phyloP scores from a whole-genome alignment of 148 eudicot species.

The Rhododendron griersonianum region DNA sequence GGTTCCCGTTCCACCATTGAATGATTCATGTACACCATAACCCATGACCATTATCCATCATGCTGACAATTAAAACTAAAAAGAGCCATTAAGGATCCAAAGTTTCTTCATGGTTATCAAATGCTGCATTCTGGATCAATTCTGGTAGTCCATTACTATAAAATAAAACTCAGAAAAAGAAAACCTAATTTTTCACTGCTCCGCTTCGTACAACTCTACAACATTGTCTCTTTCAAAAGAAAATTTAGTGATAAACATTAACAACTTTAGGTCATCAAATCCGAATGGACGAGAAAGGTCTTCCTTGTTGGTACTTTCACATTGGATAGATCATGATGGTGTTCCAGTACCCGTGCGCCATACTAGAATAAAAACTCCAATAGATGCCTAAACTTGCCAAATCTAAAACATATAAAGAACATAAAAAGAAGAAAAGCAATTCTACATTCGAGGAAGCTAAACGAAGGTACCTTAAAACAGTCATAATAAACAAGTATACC shows the following conservation, averaged over 20 bases:
- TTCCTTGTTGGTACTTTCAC: not conserved
- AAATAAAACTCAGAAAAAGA: not conserved
- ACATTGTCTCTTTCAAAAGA: not conserved
- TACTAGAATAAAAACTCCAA: not conserved
- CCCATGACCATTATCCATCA: not conserved
- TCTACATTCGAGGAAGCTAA: not conserved
- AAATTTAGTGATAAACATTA: not conserved
- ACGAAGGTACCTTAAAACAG: not conserved
- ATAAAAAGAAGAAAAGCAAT: not conserved
- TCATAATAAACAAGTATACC: conserved; percentile 34
- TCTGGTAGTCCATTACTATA: not conserved
- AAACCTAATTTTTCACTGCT: not conserved
- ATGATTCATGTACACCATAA: not conserved
- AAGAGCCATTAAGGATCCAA: not conserved
- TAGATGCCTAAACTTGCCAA: not conserved
- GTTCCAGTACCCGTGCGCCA: not conserved
- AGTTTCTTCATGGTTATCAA: not conserved
- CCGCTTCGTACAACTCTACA: not conserved
- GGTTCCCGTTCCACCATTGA: not conserved
- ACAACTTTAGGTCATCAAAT: not conserved
- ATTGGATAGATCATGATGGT: not conserved
- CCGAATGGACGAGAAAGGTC: not conserved
- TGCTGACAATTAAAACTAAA: not conserved
- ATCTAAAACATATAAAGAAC: not conserved
- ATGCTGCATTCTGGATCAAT: not conserved